phyloP scores from a whole-genome alignment of 2,329 filamentous ascomycete genomes.

The Colletotrichum sp. region DNA sequence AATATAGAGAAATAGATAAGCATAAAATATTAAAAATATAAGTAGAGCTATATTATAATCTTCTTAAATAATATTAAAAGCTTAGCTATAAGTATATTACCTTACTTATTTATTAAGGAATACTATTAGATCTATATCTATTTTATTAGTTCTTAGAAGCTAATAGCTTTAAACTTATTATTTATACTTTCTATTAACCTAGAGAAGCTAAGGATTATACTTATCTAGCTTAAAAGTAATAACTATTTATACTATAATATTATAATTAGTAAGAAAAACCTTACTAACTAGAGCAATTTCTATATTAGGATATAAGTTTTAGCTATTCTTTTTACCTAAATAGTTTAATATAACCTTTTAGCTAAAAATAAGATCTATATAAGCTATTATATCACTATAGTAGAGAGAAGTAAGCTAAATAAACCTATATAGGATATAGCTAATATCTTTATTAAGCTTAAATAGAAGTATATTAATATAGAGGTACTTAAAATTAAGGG shows the following conservation, averaged over 20 bases:
- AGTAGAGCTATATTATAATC: background rate
- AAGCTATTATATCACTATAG: background rate
- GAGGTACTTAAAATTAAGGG: background rate
- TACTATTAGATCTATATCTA: background rate
- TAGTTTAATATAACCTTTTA: background rate
- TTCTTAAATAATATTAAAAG: background rate
- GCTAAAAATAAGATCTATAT: background rate
- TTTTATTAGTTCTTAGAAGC: background rate
- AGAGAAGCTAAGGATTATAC: background rate
- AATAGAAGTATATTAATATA: background rate
- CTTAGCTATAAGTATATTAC: background rate
- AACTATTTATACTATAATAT: background rate
- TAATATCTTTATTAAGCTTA: background rate
- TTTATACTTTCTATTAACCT: background rate
- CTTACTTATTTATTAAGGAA: background rate
- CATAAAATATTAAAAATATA: background rate
- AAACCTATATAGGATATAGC: background rate
- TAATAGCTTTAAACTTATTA: background rate
- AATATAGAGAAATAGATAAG: background rate
- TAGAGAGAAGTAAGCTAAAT: background rate
- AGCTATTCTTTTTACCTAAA: background rate
- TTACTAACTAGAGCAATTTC: background rate
- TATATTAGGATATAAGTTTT: background rate
- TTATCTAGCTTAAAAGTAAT: background rate
- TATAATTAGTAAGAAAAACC: background rate